Conservation (phyloP, 768 basidiomycete species). For the Lactarius deliciosus region DNA sequence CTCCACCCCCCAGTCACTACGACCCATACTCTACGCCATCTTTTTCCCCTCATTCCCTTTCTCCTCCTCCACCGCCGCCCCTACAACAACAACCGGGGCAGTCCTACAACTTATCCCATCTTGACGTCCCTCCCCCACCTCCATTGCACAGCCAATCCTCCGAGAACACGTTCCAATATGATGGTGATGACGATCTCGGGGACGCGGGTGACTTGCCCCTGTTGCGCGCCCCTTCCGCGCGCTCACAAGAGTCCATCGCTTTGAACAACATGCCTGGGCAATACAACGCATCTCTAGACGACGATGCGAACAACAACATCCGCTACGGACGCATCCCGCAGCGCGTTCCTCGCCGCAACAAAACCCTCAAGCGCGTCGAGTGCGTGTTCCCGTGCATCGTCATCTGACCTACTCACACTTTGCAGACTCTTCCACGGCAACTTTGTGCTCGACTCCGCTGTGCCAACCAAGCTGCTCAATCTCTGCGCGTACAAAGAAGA, state of each 20-base stretch:
- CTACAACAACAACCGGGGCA: not conserved
- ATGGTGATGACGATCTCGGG: constrained; percentile 35
- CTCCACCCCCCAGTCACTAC: constrained; percentile 34
- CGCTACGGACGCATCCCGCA: constrained; percentile 91
- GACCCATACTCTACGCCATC: constrained; percentile 20
- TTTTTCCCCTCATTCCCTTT: constrained; percentile 17
- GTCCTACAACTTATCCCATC: constrained; percentile 24
- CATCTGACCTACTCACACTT: not conserved
- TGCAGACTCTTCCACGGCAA: constrained; percentile 85
- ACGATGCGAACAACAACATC: constrained; percentile 54
- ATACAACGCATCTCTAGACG: constrained; percentile 40
- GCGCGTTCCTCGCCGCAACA: constrained; percentile 83
- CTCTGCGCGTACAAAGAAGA: constrained; percentile 76
- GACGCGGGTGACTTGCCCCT: constrained; percentile 71
- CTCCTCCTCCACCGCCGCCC: constrained; percentile 19
- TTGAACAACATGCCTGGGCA: constrained; percentile 47
- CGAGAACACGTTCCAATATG: constrained; percentile 33
- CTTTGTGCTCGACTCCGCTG: constrained; percentile 85
- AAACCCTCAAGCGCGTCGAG: constrained; percentile 93
- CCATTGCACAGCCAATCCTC: constrained; percentile 20
- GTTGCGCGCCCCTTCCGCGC: constrained; percentile 36
- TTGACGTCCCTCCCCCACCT: constrained; percentile 30
- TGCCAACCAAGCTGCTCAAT: constrained; percentile 87
- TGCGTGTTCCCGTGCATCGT: constrained; percentile 39
- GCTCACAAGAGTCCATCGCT: constrained; percentile 26